A percentile compares a stretch with the other conserved stretches of the same genome.
These are phyloP conservation scores for Beauveria pseudobassiana DNA, from an alignment of 2,329 filamentous ascomycete genomes.

Conservation along the genomic window DNA sequence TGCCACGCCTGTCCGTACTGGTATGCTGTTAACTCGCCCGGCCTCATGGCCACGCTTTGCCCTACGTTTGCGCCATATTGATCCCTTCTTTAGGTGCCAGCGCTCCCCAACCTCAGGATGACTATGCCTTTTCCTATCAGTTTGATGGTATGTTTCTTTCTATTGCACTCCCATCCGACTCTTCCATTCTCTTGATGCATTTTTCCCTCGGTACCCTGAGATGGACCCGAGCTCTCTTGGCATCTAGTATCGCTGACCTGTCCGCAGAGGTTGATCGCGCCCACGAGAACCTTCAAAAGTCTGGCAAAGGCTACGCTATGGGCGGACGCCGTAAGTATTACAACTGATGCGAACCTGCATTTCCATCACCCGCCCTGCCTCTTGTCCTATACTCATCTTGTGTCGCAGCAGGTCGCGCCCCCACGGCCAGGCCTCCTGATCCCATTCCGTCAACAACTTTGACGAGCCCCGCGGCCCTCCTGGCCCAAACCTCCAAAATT, in stretches of 20 bases:
- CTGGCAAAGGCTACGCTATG: constrained; percentile 79
- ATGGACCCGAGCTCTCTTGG: not conserved
- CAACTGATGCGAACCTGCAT: constrained; percentile 15
- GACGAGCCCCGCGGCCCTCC: constrained; percentile 62
- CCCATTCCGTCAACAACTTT: constrained; percentile 81
- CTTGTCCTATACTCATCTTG: constrained; percentile 5
- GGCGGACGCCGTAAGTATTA: constrained; percentile 74
- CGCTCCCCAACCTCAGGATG: constrained; percentile 67
- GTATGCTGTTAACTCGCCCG: constrained; percentile 20
- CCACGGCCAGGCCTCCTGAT: constrained; percentile 57
- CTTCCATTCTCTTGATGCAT: not conserved
- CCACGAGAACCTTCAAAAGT: constrained; percentile 92
- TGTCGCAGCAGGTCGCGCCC: constrained; percentile 60
- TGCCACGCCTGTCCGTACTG: constrained; percentile 33
- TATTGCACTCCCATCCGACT: not conserved
- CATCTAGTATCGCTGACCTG: not conserved
- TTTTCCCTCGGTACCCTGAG: constrained; percentile 2
- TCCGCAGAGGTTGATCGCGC: constrained; percentile 87
- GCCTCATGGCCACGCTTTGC: not conserved
- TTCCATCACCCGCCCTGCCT: not conserved
- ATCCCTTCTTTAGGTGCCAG: constrained; percentile 52
- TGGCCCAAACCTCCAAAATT: constrained; percentile 77
- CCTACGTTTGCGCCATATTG: constrained; percentile 10
- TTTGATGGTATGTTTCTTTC: constrained; percentile 69
- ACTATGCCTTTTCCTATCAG: constrained; percentile 77